These are phyloP conservation scores for Elsinoe perseae DNA, from an alignment of 2,329 filamentous ascomycete species.

Conservation along the genomic window DNA sequence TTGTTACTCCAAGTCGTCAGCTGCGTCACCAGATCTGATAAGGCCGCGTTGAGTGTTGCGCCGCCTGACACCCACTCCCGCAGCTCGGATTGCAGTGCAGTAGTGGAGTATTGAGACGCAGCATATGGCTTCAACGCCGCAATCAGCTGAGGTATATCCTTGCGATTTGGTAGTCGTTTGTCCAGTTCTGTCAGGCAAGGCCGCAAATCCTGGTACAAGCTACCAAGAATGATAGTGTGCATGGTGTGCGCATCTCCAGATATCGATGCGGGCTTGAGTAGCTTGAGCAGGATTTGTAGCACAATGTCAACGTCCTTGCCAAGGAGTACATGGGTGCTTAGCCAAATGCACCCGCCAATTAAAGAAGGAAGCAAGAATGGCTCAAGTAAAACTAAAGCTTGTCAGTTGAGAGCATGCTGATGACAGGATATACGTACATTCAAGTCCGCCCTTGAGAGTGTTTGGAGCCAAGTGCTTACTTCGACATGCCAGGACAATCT, in stretches of 20 bases:
- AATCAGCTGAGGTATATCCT: constrained; percentile 62
- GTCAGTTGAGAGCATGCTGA: constrained; percentile 2
- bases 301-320: constrained; percentile 58
- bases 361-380: constrained; percentile 74
- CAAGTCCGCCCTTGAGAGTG: constrained; percentile 64
- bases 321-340: constrained; percentile 62
- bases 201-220: constrained; percentile 62
- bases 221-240: constrained; percentile 62
- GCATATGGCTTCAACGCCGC: constrained; percentile 54
- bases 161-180: constrained; percentile 57
- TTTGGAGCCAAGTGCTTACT: constrained; percentile 59
- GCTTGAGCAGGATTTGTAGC: constrained; percentile 63
- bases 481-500: constrained; percentile 64
- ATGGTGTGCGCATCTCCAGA: constrained; percentile 64
- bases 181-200: constrained; percentile 60
- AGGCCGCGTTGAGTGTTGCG: constrained; percentile 22
- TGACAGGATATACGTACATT: constrained; percentile 50
- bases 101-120: constrained; percentile 53
- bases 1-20: constrained; percentile 58
- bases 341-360: constrained; percentile 63
- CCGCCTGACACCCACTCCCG: constrained; percentile 56
- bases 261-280: constrained; percentile 62
- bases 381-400: constrained; percentile 58
- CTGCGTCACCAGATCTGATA: constrained; percentile 48
- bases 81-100: constrained; percentile 57